Base-by-base conservation (phyloP, 495 filamentous ascomycete species). In the Cercophora scortea region DNA sequence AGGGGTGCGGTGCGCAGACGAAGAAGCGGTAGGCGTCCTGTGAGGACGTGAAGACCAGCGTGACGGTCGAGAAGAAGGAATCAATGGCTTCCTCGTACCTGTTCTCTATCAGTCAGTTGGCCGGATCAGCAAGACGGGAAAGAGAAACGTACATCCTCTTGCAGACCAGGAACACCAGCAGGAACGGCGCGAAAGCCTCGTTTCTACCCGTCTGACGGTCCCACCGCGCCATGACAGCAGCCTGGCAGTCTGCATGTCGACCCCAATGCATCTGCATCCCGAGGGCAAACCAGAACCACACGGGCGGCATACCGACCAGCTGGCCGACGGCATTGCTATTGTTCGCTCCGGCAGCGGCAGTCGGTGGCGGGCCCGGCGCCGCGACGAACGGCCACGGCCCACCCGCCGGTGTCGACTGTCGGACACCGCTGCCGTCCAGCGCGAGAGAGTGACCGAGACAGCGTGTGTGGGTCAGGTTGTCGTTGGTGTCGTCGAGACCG, bases 241-340 rank as follows among this genome's bases (percentile, higher is more conserved):
- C 18, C 55, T 61, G 61, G 42, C 59, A 67, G 15, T 49, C 44
- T 59, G 55, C 61, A 45, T 67, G 63, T 32, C 49, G 45, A 12
- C 52, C 60, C 62, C 62, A 65, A 35, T 55, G 45, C 36, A 55
- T 32, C 0, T 58, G 49, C 44, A 56, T 35, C 1, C 52, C 36
- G 52, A 49, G 58, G 0, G 56, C 56, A 4, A 47, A 43, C 50
- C 52, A 56, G 45, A 58, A 60, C 55, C 51, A 60, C 34, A 35
- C 34, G 32, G 52, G 51, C 13, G 51, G 50, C 32, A n/a, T 34
- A 38, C 44, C n/a, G 15, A 10, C 8, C 16, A 17, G 18, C 32
- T 19, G 8, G 38, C 2, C 11, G 3, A 49, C 2, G 25, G n/a
- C n/a, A n/a, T n/a, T n/a, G n/a, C n/a, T n/a, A n/a, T 25, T 25